Evolutionary conservation across 164 flowering plant species (phyloP), one percentile per base, ranked within the genome.

Genomic region (Tetrastigma voinierianum): DNA sequence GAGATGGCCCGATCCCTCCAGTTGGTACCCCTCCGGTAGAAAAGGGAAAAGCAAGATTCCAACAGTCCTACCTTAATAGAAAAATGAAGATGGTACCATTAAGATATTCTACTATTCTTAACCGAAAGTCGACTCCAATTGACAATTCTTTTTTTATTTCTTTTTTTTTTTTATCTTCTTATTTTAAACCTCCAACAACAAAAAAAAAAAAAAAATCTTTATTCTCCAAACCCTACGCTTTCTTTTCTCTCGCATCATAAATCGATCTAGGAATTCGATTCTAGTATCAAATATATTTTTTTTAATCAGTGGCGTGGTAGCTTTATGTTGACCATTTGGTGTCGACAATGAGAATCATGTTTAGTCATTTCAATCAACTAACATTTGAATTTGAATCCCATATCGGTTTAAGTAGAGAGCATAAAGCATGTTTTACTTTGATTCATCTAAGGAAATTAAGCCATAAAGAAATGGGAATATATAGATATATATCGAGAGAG

Each of bases 321-420:
- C 48, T 64, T 58, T 40, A 44, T 58, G 20, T 70, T 65, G 74
- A 71, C 66, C 44, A 51, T 32, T 58, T 45, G 20, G 56, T 11
- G 16, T 32, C 57, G 64, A 62, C 70, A 67, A 18, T 25, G 43
- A 18, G 70, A 72, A 72, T 67, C 67, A 32, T 61, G 46, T 61
- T 19, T 49, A 49, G 19, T 51, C 70, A 67, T 43, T 67, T 32
- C 51, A 44, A 60, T 51, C 59, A 60, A 59, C 59, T 51, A 51
- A 59, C 44, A 3, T 51, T 59, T 43, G 54, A 46, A 59, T 18
- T 61, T 59, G 54, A 32, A 58, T 66, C 19, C 10, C n/a, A n/a
- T n/a, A 51, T 46, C 51, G 43, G 17, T 43, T 43, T 47, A 47
- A 62, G 24, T 11, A 61, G n/a, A n/a, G n/a, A n/a, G 55, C 61